Base-by-base conservation (phyloP, 2,329 filamentous ascomycete species). In the Periconia sp. region DNA sequence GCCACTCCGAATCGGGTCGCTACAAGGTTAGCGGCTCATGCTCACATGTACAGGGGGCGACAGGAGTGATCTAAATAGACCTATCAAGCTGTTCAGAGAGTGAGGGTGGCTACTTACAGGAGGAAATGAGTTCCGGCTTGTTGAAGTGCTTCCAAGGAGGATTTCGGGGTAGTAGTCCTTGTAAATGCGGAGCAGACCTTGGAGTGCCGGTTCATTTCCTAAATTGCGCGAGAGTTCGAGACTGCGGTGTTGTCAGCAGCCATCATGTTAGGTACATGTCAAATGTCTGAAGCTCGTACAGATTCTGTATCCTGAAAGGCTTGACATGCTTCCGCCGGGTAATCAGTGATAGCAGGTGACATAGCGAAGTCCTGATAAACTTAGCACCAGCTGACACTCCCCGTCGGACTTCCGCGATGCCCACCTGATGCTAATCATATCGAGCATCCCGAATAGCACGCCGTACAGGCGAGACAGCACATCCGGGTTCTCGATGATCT, bases 131-230 rank as follows among this genome's bases (percentile, higher is more conserved):
- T 65, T 63, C 31, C 66, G 62, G 56, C 55, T 69, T 26, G 58
- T 64, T 21, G 83, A 80, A 4, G 81, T 76, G 51, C 87, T 86
- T 16, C 86, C 88, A 11, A 92, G 80, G 46, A 95, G 89, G 40
- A 95, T 89, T 65, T 95, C 89, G 0, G 90, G 89, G 59, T 92
- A 95, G 68, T 92, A 95, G 65, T 92, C 89, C 64, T 94, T 94
- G 73, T 86, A 95, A n/a, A 92, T 83, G 41, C 87, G 82, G 36
- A 95, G 74, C 13, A 95, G 75, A 3, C 88, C 88, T 25, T 87
- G 78, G 24, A 95, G 73, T 37, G 84, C 80, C 35, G 86, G 86
- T 42, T 95, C 90, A 59, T 88, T 87, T 13, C 74, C 74, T 12
- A 73, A 65, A 52, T 68, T 69, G 26, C 70, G 72, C 30, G 76